Conservation (phyloP, 2,329 filamentous ascomycete species). For the Xylariomycetidae sp. region DNA sequence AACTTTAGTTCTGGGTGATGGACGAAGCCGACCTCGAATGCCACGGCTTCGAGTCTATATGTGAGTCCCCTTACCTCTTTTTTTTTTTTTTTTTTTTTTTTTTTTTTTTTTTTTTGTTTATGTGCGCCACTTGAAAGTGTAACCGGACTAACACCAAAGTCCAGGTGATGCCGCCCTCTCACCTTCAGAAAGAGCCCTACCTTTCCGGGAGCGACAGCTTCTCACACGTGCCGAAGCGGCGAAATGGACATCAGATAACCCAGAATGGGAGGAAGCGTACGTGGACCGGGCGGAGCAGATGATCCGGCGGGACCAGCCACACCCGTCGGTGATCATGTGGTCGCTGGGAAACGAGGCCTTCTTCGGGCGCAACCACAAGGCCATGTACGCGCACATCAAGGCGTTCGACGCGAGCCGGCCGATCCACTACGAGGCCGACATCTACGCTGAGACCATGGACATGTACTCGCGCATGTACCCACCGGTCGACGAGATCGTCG, state of each 20-base stretch:
- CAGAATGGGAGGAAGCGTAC: slow-evolving; percentile 55
- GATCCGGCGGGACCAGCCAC: slow-evolving; percentile 60
- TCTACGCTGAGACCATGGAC: slow-evolving; percentile 50
- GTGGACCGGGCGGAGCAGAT: slow-evolving; percentile 60
- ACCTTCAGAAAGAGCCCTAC: slow-evolving; percentile 20
- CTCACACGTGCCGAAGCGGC: slow-evolving; percentile 32
- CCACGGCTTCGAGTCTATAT: slow-evolving; percentile 30
- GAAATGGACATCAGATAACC: slow-evolving; percentile 52
- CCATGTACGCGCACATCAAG: slow-evolving; percentile 60
- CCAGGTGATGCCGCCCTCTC: slow-evolving; percentile 25
- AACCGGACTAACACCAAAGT: no score
- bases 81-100: not conserved
- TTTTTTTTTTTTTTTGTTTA: not conserved
- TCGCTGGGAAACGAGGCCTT: slow-evolving; percentile 65
- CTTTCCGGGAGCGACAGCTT: slow-evolving; percentile 26
- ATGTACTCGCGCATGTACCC: slow-evolving; percentile 62
- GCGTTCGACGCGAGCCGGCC: slow-evolving; percentile 48
- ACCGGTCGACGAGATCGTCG: slow-evolving; percentile 35
- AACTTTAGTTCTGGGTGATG: slow-evolving; percentile 48
- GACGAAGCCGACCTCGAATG: slow-evolving; percentile 41
- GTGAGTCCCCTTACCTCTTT: slow-evolving; percentile 6
- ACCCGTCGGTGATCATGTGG: slow-evolving; percentile 63
- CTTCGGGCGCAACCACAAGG: slow-evolving; percentile 58
- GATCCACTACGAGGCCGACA: slow-evolving; percentile 60
- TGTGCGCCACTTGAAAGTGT: no score